Evolutionary conservation across 805 yeast genomes (phyloP), one percentile per base, ranked within the genome.

Genomic region (Candida chauliodis): DNA sequence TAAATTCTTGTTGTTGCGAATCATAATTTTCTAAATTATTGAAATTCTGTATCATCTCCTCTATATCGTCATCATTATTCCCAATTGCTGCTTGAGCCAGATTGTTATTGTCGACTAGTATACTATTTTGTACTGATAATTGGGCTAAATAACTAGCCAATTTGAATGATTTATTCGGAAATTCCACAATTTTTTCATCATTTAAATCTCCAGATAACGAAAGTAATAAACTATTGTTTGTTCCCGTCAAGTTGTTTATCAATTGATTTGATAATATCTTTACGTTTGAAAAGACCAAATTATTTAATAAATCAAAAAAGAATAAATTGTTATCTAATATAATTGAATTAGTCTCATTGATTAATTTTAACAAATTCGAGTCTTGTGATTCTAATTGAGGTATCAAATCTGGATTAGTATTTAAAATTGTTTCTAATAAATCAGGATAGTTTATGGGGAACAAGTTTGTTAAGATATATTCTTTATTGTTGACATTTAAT

Each of bases 121-220:
- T 67, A 32, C 69, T 76, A 25, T 84, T 76, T 52, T 83, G 90
- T 38, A 79, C 75, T 1, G 87, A 75, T 25, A 82, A 69, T 34
- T 75, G 78, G 1, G 91, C 91, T 42, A 87, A 65, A 28, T 82
- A 69, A 19, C 78, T 76, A 2, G 95, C 95, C 38, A 87, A 69
- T 41, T 62, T 63, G 76, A 79, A 50, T 2, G 46, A 41, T 34
- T 47, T 49, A 24, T 38, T 38, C 7, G 42, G 41, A 14, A 50
- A 11, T 23, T 52, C 58, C 23, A 43, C 41, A 10, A 52, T 40
- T 45, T 50, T 51, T 5, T 48, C 13, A 11, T 28, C 30, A 18
- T 34, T 31, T 15, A 40, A 30, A 14, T 21, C 24, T 6, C 42
- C 43, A 8, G 38, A 19, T 17, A 36, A 25, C 11, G 36, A 16